These are phyloP conservation scores for Podospora tetraspora DNA, from an alignment of 495 filamentous ascomycete species.

Conservation along the genomic window DNA sequence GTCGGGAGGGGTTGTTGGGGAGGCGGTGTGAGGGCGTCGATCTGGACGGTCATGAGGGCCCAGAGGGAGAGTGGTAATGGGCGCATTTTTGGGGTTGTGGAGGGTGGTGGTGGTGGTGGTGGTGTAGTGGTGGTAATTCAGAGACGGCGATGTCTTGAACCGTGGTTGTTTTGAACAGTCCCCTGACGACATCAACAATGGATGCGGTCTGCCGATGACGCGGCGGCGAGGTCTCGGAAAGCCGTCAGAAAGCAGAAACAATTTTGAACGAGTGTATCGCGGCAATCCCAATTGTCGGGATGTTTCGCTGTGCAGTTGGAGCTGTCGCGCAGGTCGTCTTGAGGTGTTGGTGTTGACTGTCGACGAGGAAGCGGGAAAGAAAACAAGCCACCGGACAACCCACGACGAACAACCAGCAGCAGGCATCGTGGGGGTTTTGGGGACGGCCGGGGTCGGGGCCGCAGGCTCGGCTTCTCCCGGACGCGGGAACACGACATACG, in stretches of 20 bases:
- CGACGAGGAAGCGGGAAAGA: neutral
- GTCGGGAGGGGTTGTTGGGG: slow-evolving; percentile 37
- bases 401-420: neutral
- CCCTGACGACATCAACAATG: neutral
- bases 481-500: neutral
- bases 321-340: neutral
- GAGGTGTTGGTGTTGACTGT: neutral
- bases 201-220: neutral
- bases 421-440: neutral
- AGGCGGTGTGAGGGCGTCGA: slow-evolving; percentile 23
- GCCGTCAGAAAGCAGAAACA: neutral
- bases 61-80: slow-evolving; percentile 47
- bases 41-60: slow-evolving; percentile 39
- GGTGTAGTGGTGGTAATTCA: neutral
- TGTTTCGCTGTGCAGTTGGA: neutral
- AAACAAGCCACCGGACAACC: neutral
- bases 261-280: neutral
- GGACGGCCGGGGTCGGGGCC: neutral
- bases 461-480: neutral
- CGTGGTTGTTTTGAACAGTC: neutral
- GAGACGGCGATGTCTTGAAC: neutral
- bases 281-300: neutral
- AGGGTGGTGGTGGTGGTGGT: slow-evolving; percentile 1
- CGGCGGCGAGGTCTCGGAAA: neutral
- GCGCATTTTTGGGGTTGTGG: slow-evolving; percentile 38